Evolutionary conservation across 306 rosid genomes (phyloP).

Genomic region (Calophaca sinica): DNA sequence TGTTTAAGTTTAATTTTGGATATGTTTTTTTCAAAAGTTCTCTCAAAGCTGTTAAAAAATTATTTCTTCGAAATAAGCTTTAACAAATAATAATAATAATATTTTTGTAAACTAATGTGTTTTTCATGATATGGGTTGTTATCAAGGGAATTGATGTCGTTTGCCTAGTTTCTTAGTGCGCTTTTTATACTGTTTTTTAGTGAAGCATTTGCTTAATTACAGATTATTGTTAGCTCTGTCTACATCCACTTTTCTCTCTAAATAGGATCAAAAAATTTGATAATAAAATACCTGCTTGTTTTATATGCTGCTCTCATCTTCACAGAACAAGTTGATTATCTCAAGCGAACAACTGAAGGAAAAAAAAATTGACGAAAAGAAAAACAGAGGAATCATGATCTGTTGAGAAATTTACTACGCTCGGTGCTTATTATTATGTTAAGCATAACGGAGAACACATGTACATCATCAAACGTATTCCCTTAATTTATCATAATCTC

Average conservation of each 20-base stretch:
- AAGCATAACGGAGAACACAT: conserved; percentile 33
- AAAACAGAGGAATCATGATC: background rate
- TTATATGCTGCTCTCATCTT: background rate
- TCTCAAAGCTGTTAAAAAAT: no score
- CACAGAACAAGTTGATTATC: no score
- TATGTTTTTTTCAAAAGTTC: no score
- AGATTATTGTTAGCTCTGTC: background rate
- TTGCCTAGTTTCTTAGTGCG: background rate
- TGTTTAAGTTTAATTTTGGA: no score
- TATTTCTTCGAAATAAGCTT: no score
- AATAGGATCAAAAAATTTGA: background rate
- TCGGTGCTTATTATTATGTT: background rate
- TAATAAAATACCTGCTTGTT: background rate
- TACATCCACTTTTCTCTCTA: background rate
- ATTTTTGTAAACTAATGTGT: background rate
- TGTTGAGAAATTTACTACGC: background rate
- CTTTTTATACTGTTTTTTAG: background rate
- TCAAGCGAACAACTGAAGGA: no score
- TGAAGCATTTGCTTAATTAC: background rate
- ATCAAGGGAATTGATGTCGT: background rate
- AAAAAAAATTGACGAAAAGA: no score
- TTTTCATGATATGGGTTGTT: background rate
- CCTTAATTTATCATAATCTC: background rate
- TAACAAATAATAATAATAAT: no score
- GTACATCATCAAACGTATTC: conserved; percentile 38